Base-by-base conservation (phyloP, 2,329 filamentous ascomycete genomes). In the Colletotrichum plurivorum region DNA sequence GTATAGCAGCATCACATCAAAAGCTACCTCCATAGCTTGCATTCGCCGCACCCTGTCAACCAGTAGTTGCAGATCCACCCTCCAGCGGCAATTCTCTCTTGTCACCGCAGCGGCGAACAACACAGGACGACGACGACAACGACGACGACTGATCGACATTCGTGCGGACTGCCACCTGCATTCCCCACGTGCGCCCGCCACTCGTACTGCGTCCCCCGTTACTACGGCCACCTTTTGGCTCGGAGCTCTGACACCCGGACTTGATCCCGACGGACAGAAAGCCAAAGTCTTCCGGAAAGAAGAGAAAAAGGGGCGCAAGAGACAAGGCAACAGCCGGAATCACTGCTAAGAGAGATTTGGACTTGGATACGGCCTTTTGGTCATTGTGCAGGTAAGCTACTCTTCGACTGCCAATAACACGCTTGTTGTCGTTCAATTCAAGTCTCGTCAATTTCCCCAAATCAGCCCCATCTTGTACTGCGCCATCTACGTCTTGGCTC, bases 121-220 rank as follows among this genome's bases (percentile, higher is more conserved):
- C 18, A 63, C 22, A 36, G 43, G 43, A 66, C 46, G 62, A 65
- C 31, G 25, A 63, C 49, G 36, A 60, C 62, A 22, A 55, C 62
- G 25, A 63, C 49, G 36, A 60, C 62, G 31, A 55, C 62, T 60
- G 66, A 69, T 60, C 62, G 62, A 52, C 55, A 56, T 45, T 41
- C 27, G 65, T 64, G 65, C 60, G 18, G 41, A 64, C 36, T 69
- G 43, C 43, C 55, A 45, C 62, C 49, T 69, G 54, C 49, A 60
- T 56, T 69, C 62, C 41, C 66, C 66, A 69, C 66, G 66, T 66
- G 62, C 55, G 41, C 43, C 55, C 62, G 51, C 55, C 61, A 66
- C 49, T 55, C 18, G 46, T 22, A 49, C 13, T 61, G 39, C 31
- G 31, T 36, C 31, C 31, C 31, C 36, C 62, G 20, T 18, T 27